These are phyloP conservation scores for Lyophyllum shimeji DNA, from an alignment of 768 basidiomycete species.

Conservation along the genomic window DNA sequence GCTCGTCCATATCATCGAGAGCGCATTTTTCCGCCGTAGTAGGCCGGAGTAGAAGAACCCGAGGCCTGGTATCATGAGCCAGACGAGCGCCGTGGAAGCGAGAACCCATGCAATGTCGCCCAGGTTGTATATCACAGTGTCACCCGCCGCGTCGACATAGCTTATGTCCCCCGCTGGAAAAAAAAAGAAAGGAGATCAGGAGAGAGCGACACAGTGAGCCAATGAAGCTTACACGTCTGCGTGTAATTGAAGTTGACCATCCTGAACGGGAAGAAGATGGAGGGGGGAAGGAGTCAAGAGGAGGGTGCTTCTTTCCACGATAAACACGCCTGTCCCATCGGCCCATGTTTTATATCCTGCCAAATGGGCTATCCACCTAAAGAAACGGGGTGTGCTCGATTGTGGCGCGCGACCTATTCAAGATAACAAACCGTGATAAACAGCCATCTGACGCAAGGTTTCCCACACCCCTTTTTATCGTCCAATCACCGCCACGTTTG, in stretches of 20 bases:
- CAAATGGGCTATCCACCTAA: slow-evolving; percentile 4
- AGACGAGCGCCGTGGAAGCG: slow-evolving; percentile 76
- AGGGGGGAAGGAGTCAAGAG: background rate
- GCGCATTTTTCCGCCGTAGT: slow-evolving; percentile 88
- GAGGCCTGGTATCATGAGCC: slow-evolving; percentile 83
- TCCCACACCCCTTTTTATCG: slow-evolving; percentile 10
- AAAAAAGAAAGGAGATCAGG: background rate
- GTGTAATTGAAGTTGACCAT: slow-evolving; percentile 33
- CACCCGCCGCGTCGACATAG: slow-evolving; percentile 29
- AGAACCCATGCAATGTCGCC: slow-evolving; percentile 62
- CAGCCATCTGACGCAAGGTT: slow-evolving; percentile 1
- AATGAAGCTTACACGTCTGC: slow-evolving; percentile 24
- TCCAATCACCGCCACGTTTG: slow-evolving; percentile 7
- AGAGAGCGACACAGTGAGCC: too few species aligned
- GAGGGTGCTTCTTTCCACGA: background rate
- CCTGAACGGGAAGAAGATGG: background rate
- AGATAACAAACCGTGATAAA: slow-evolving; percentile 5
- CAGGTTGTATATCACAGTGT: slow-evolving; percentile 38
- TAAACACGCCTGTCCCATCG: background rate
- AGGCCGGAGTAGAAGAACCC: slow-evolving; percentile 92
- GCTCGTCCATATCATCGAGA: slow-evolving; percentile 84
- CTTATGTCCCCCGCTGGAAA: slow-evolving; percentile 36
- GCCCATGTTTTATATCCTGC: slow-evolving; percentile 11
- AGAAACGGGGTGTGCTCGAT: background rate
- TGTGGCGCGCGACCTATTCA: slow-evolving; percentile 8